Evolutionary conservation across 352 stramenopile genomes (phyloP).

Genomic region (Globisporangium splendens): DNA sequence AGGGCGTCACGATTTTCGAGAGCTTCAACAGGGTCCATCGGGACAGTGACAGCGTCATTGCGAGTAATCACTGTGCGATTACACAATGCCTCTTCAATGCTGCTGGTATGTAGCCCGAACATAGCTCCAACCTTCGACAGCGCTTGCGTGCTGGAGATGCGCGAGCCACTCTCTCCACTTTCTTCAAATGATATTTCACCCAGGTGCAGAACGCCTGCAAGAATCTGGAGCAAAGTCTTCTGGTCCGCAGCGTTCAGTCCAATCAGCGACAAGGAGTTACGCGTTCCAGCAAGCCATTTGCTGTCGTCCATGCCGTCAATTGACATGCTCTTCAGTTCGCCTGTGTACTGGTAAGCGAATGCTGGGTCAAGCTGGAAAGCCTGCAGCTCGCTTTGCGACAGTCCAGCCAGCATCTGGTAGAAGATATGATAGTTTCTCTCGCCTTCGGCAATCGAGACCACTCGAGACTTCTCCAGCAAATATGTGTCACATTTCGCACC

Average conservation of each 20-base stretch:
- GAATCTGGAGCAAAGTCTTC: slow-evolving; percentile 77
- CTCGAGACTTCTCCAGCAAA: slow-evolving; percentile 94
- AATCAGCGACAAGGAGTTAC: slow-evolving; percentile 78
- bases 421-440: slow-evolving; percentile 98
- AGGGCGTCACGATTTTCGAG: slow-evolving; percentile 94
- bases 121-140: slow-evolving; percentile 82
- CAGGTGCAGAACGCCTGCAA: slow-evolving; percentile 93
- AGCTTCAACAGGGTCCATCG: slow-evolving; percentile 86
- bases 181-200: slow-evolving; percentile 93
- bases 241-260: slow-evolving; percentile 53
- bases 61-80: slow-evolving; percentile 90
- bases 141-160: slow-evolving; percentile 61
- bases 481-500: slow-evolving; percentile 92
- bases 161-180: slow-evolving; percentile 66
- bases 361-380: slow-evolving; percentile 64
- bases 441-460: slow-evolving; percentile 93
- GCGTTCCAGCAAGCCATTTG: slow-evolving; percentile 79
- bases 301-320: slow-evolving; percentile 84
- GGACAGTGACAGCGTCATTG: slow-evolving; percentile 81
- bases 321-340: slow-evolving; percentile 65
- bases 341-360: slow-evolving; percentile 74
- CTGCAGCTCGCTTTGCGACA: slow-evolving; percentile 47
- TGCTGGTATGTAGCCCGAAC: slow-evolving; percentile 83
- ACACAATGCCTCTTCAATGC: slow-evolving; percentile 91
- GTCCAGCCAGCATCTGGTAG: slow-evolving; percentile 89